Base-by-base conservation (phyloP, 805 yeast species). In the Candida silvicultrix region DNA sequence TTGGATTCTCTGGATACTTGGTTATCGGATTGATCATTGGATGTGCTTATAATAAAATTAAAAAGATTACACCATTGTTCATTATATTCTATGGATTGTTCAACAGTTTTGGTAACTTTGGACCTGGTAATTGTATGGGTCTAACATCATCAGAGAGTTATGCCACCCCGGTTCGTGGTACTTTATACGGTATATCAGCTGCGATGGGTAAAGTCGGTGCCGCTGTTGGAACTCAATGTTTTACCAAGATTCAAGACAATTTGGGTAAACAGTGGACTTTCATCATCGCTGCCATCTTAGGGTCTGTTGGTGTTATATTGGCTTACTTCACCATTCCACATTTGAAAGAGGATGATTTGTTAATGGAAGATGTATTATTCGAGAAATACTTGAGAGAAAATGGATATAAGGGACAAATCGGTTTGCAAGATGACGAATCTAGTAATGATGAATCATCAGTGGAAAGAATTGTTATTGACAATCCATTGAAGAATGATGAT, bases 121-220 rank as follows among this genome's bases (percentile, higher is more conserved):
- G 94, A 1, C 94, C 94, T 3, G 94, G 94, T 49, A 75, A 84
- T 59, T 78, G 77, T 73, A 67, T 85, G 72, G 92, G 92, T 12
- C 70, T 86, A 46, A 66, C 72, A 1, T 71, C 83, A 11, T 75
- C 85, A 22, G 92, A 85, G 63, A 71, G 78, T 5, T 85, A 73
- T 55, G 89, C 94, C 18, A 83, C 90, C 8, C 85, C 87, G 14
- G 79, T 85, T 38, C 73, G 94, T 63, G 92, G 90, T 35, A 81
- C 89, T 0, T 70, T 77, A 42, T 85, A 85, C 56, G 92, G 92
- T 35, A 54, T 85, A 20, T 74, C 85, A 41, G 94, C 94, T 35
- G 94, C 90, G 3, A 68, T 83, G 41, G 94, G 94, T 47, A 85
- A 85, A 63, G 84, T 83, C 22, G 95, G 94, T 46, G 94, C 92